These are phyloP conservation scores for Kurtzmaniella fragi DNA, from an alignment of 805 yeast species.

Conservation along the genomic window DNA sequence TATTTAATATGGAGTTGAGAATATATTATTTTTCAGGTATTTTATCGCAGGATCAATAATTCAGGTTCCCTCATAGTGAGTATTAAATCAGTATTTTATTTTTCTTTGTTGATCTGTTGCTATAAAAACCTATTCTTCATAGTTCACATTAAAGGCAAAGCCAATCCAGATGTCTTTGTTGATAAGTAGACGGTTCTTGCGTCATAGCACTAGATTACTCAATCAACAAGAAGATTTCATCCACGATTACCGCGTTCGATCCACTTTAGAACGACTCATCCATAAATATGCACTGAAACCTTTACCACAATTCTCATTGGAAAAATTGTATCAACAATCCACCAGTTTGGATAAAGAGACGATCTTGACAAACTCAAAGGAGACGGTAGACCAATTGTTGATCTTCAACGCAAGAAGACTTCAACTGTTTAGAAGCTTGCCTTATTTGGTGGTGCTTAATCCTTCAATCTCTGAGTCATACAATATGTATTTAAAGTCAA, in stretches of 20 bases:
- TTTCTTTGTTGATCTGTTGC: too few relatives aligned
- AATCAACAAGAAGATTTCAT: conserved; percentile 35
- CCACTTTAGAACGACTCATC: conserved; percentile 55
- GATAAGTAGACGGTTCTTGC: not conserved
- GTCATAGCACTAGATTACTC: not conserved
- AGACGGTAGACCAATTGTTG: conserved; percentile 53
- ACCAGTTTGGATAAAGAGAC: conserved; percentile 32
- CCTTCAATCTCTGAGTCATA: conserved; percentile 81
- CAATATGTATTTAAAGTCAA: conserved; percentile 65
- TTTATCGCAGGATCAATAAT: too few relatives aligned
- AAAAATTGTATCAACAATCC: conserved; percentile 41
- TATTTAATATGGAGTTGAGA: too few relatives aligned
- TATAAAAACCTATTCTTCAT: too few relatives aligned
- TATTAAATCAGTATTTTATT: too few relatives aligned
- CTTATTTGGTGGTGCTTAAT: conserved; percentile 79
- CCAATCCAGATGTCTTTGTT: not conserved
- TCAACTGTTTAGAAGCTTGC: conserved; percentile 64
- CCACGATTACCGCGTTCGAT: conserved; percentile 51
- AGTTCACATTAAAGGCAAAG: too few relatives aligned
- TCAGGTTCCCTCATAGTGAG: too few relatives aligned
- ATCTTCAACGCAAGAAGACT: conserved; percentile 68
- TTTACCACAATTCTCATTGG: conserved; percentile 49
- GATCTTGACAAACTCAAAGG: conserved; percentile 42
- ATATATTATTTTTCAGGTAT: too few relatives aligned
- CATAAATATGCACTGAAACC: conserved; percentile 50